Conservation (phyloP, 495 filamentous ascomycete genomes). For the Recurvomyces mirabilis region DNA sequence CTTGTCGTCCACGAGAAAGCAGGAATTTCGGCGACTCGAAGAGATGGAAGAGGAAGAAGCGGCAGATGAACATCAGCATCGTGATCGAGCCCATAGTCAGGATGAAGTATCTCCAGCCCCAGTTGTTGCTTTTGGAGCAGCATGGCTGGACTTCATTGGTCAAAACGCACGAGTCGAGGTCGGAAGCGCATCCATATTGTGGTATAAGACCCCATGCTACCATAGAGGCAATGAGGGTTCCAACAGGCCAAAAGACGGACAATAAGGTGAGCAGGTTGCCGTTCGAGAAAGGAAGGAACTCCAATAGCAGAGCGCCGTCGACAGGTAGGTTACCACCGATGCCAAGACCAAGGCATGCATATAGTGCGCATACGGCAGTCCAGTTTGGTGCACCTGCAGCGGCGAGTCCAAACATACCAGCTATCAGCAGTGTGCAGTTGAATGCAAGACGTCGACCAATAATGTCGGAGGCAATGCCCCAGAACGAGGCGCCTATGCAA, state of each 20-base stretch:
- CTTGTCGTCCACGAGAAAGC: conserved; percentile 17
- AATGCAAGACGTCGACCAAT: conserved; percentile 49
- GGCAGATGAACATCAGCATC: conserved; percentile 30
- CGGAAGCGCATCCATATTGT: conserved; percentile 38
- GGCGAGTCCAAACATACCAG: conserved; percentile 41
- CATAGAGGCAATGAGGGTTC: conserved; percentile 39
- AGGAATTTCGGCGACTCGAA: conserved; percentile 26
- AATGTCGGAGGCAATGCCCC: conserved; percentile 46
- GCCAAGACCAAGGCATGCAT: conserved; percentile 42
- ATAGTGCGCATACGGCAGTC: conserved; percentile 42
- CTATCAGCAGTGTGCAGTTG: conserved; percentile 46
- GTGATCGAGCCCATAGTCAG: conserved; percentile 62
- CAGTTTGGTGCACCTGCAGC: conserved; percentile 42
- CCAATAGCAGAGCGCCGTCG: conserved; percentile 49
- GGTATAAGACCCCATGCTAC: conserved; percentile 50
- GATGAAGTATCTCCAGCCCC: conserved; percentile 76
- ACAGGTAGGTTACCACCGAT: conserved; percentile 45
- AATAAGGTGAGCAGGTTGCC: conserved; percentile 45
- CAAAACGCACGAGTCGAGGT: conserved; percentile 31
- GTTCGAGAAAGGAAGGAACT: conserved; percentile 46
- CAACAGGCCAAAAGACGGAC: conserved; percentile 51
- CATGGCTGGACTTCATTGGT: too few species aligned
- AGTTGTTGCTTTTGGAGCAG: conserved; percentile 52
- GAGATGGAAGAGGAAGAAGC: conserved; percentile 26
- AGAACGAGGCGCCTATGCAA: conserved; percentile 51